Conservation (phyloP, 2,329 filamentous ascomycete species). For the Trichoderma endophyticum region DNA sequence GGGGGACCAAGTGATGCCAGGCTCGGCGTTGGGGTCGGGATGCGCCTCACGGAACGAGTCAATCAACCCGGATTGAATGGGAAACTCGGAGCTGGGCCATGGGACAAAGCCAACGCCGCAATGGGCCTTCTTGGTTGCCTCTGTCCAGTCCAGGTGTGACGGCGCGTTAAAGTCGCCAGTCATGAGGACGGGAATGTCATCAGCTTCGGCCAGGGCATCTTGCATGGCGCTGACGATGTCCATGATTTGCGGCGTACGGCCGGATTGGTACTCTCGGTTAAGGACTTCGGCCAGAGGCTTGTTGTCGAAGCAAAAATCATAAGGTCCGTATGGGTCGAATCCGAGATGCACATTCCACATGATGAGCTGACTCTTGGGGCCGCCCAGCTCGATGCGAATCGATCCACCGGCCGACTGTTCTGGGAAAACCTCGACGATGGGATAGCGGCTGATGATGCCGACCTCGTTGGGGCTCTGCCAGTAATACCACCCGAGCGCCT, state of each 20-base stretch:
- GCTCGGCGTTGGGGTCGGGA: constrained; percentile 33
- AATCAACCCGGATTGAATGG: constrained; percentile 35
- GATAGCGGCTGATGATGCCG: constrained; percentile 39
- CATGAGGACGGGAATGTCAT: constrained; percentile 36
- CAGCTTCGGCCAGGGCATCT: constrained; percentile 29
- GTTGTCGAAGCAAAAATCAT: constrained; percentile 41
- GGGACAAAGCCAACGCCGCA: constrained; percentile 34
- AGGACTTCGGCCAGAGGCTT: constrained; percentile 34
- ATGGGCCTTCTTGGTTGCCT: constrained; percentile 32
- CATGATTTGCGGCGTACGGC: constrained; percentile 38
- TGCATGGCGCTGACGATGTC: constrained; percentile 35
- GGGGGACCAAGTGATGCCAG: constrained; percentile 42
- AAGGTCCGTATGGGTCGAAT: constrained; percentile 41
- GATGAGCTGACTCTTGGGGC: constrained; percentile 30
- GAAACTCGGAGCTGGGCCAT: constrained; percentile 40
- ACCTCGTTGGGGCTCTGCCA: constrained; percentile 34
- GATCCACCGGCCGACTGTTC: constrained; percentile 30
- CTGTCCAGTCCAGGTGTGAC: constrained; percentile 42
- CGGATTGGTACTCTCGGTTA: constrained; percentile 34
- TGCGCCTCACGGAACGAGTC: constrained; percentile 40
- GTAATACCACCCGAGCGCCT: constrained; percentile 39
- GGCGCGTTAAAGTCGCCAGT: constrained; percentile 44
- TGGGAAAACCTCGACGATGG: constrained; percentile 32
- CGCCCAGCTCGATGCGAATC: constrained; percentile 36
- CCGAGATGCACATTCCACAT: constrained; percentile 39